Evolutionary conservation across 2,329 filamentous ascomycete genomes (phyloP), one percentile per base, ranked within the genome.

Genomic region (Ascochyta lentis): DNA sequence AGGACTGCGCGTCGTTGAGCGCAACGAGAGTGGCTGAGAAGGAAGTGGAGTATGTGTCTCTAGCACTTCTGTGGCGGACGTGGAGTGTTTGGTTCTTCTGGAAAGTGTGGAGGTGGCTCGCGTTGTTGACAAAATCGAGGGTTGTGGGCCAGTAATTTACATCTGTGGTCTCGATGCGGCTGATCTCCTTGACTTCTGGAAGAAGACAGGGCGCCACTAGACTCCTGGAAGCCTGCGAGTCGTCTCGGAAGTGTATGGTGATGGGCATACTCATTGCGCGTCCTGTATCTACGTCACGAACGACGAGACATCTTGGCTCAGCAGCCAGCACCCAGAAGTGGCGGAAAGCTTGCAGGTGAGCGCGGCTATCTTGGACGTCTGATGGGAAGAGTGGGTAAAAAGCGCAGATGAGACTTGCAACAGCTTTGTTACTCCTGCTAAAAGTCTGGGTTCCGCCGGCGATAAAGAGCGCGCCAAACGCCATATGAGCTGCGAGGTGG

Each of bases 321-420:
- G 91, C 89, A 1, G 95, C 95, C 3, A 99, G 83, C 10, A 96
- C 94, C 95, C 95, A 99, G 70, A 99, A 90, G 76, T 99, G 94
- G 5, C 96, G 87, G 79, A 99, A 95, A 3, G 96, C 95, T 78
- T 99, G 95, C 6, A 99, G 83, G 68, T 99, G 95, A 10, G 92
- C 92, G 62, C 91, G 89, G 71, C 98, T 98, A 77, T 99, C 95
- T 68, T 96, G 89, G 2, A 98, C 91, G 27, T 86, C 89, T 9
- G 86, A 89, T 0, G 95, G 95, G 72, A 96, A 97, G 19, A 97
- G 83, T 0, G 95, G 95, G 70, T 99, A 99, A 74, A 99, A 96
- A 1, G 95, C 89, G 39, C 95, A 89, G 7, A 99, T 85, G 6
- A 99, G 81, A 12, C 91, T 86, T 1, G 92, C 94, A 44, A 96